Percentiles rank a stretch among this genome's conserved stretches.
Conservation (phyloP, 2,329 filamentous ascomycete genomes). For the Claviceps sp. region DNA sequence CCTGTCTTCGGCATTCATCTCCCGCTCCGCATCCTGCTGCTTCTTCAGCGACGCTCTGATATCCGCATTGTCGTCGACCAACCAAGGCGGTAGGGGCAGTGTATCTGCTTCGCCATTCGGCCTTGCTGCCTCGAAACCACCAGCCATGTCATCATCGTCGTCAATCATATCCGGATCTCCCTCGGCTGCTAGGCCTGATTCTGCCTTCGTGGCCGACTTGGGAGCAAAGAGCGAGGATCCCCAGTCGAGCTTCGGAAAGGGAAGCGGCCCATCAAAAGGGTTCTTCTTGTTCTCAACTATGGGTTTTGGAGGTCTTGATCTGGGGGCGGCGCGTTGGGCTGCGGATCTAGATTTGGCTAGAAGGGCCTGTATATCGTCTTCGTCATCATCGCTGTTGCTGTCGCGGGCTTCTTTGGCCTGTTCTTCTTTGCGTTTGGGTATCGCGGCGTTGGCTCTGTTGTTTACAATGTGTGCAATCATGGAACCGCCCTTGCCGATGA, state of each 20-base stretch:
- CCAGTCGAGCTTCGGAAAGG: conserved; percentile 76
- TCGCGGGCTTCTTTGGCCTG: conserved; percentile 15
- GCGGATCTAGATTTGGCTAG: conserved; percentile 55
- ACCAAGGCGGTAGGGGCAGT: conserved; percentile 65
- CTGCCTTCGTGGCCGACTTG: conserved; percentile 17
- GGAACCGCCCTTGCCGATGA: conserved; percentile 36
- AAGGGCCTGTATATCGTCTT: conserved; percentile 68
- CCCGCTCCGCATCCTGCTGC: conserved; percentile 40
- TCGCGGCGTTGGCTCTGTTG: conserved; percentile 51
- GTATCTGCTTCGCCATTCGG: conserved; percentile 27
- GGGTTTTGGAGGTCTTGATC: conserved; percentile 19
- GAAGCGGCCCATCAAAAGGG: conserved; percentile 65
- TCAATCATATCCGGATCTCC: conserved; percentile 4
- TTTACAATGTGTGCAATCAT: conserved; percentile 66
- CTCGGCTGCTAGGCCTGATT: conserved; percentile 6
- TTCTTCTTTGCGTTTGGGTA: conserved; percentile 27
- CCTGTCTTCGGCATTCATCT: conserved; percentile 52
- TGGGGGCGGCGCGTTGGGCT: conserved; percentile 28
- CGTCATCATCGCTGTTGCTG: conserved; percentile 67
- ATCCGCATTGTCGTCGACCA: conserved; percentile 45
- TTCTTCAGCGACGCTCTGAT: conserved; percentile 50
- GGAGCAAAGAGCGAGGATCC: conserved; percentile 46
- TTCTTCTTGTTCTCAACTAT: conserved; percentile 42
- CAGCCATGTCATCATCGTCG: conserved; percentile 39
- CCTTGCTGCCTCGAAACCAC: conserved; percentile 49